phyloP scores from a whole-genome alignment of 768 basidiomycete species.

The Crepidotus variabilis region DNA sequence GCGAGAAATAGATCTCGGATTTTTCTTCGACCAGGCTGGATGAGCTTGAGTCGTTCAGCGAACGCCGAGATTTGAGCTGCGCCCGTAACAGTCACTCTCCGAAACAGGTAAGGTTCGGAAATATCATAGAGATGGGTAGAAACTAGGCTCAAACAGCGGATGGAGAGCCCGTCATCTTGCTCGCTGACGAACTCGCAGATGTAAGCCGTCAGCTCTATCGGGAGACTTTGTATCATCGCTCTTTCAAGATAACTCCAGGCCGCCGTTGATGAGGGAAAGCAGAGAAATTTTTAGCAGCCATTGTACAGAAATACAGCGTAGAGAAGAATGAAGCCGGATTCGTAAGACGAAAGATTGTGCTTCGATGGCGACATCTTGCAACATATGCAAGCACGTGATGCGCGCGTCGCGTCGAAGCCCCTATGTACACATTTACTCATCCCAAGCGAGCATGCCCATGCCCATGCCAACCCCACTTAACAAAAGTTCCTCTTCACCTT shows the following conservation, averaged over 20 bases:
- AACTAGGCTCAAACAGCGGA: slow-evolving; percentile 32
- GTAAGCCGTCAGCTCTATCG: slow-evolving; percentile 41
- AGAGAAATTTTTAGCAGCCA: too few relatives aligned
- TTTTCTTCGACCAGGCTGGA: slow-evolving; percentile 31
- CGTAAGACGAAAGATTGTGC: slow-evolving; percentile 15
- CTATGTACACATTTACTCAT: background rate
- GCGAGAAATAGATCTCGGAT: slow-evolving; percentile 1
- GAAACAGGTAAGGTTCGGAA: slow-evolving; percentile 35
- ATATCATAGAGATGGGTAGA: slow-evolving; percentile 38
- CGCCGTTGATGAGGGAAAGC: background rate
- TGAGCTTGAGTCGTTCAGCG: slow-evolving; percentile 24
- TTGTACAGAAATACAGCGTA: too few relatives aligned
- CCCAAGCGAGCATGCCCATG: background rate
- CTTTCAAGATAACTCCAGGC: background rate
- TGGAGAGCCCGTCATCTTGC: slow-evolving; percentile 32
- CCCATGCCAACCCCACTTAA: background rate
- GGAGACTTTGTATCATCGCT: slow-evolving; percentile 30
- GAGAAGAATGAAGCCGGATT: background rate
- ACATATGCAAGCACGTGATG: slow-evolving; percentile 8
- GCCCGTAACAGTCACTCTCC: slow-evolving; percentile 32
- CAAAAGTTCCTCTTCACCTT: background rate
- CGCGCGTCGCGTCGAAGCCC: background rate
- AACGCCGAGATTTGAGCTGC: slow-evolving; percentile 22
- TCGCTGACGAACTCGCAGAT: slow-evolving; percentile 39
- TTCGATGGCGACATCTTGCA: slow-evolving; percentile 28